Percentiles rank a stretch among this genome's conserved stretches.
Conservation (phyloP, 148 eudicot species). For the Spergularia bocconei region DNA sequence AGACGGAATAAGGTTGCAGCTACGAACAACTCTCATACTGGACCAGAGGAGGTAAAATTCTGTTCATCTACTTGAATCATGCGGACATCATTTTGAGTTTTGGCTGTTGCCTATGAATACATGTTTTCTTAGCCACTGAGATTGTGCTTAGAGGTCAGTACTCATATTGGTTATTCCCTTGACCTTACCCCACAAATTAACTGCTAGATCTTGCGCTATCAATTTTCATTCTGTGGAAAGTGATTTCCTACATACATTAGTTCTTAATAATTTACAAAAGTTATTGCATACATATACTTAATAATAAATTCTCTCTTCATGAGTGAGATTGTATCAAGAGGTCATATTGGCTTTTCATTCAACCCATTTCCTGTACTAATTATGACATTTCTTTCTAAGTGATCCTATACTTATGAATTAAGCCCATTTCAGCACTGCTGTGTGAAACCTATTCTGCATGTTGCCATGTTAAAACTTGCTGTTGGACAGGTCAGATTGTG, state of each 20-base stretch:
- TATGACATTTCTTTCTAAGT: neutral
- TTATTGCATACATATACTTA: neutral
- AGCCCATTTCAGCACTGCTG: neutral
- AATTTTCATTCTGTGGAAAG: neutral
- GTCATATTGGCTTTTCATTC: neutral
- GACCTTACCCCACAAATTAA: neutral
- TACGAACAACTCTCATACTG: constrained; percentile 35
- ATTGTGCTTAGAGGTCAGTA: neutral
- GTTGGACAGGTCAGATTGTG: neutral
- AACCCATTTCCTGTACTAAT: neutral
- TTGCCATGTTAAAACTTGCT: neutral
- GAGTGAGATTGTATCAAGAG: neutral
- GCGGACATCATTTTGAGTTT: neutral
- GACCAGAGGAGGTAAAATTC: constrained; percentile 60
- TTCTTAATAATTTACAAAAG: neutral
- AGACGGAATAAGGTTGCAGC: constrained; percentile 56
- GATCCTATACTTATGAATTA: neutral
- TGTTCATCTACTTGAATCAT: neutral
- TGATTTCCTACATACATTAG: neutral
- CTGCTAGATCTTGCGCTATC: neutral
- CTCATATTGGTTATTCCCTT: neutral
- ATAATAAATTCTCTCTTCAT: neutral
- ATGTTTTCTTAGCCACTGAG: neutral
- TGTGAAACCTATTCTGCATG: neutral
- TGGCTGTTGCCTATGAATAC: neutral